phyloP scores from a whole-genome alignment of 208 protist species.

The Trypanosoma boissoni region DNA sequence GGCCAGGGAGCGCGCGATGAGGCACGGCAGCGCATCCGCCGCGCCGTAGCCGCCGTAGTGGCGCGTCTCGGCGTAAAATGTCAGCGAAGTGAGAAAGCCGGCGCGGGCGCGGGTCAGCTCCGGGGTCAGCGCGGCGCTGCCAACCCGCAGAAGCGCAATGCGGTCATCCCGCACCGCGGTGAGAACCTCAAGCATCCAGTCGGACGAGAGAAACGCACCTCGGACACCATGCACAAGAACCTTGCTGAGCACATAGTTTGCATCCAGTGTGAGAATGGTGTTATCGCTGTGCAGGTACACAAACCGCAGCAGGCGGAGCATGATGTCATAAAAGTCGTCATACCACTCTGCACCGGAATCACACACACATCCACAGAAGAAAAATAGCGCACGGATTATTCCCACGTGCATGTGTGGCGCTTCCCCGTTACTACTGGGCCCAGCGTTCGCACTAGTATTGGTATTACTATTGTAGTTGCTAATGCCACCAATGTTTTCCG shows the following conservation, averaged over 20 bases:
- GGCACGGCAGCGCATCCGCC: slow-evolving; percentile 33
- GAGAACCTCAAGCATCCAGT: slow-evolving; percentile 54
- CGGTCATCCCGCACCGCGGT: slow-evolving; percentile 50
- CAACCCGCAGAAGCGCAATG: slow-evolving; percentile 34
- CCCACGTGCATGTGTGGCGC: slow-evolving; percentile 53
- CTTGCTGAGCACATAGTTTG: slow-evolving; percentile 60
- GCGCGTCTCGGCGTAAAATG: slow-evolving; percentile 66
- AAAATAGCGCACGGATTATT: slow-evolving; percentile 81
- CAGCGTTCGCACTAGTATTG: background rate
- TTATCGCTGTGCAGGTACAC: slow-evolving; percentile 76
- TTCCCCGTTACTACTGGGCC: background rate
- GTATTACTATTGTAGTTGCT: slow-evolving; percentile 9
- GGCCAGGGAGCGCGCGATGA: slow-evolving; percentile 42
- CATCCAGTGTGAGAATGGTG: slow-evolving; percentile 57
- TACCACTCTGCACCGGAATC: slow-evolving; percentile 44
- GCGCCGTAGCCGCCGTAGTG: slow-evolving; percentile 67
- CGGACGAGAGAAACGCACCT: slow-evolving; percentile 56
- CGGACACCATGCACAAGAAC: slow-evolving; percentile 52
- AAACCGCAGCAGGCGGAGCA: slow-evolving; percentile 64
- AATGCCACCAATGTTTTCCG: slow-evolving; percentile 10
- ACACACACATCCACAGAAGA: slow-evolving; percentile 77
- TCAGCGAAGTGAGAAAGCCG: slow-evolving; percentile 55
- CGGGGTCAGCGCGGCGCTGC: slow-evolving; percentile 11
- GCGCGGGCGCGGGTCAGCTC: slow-evolving; percentile 39
- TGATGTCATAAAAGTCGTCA: slow-evolving; percentile 69